Conservation (phyloP, 164 flowering plant genomes). For the Cinnamomum micranthum region DNA sequence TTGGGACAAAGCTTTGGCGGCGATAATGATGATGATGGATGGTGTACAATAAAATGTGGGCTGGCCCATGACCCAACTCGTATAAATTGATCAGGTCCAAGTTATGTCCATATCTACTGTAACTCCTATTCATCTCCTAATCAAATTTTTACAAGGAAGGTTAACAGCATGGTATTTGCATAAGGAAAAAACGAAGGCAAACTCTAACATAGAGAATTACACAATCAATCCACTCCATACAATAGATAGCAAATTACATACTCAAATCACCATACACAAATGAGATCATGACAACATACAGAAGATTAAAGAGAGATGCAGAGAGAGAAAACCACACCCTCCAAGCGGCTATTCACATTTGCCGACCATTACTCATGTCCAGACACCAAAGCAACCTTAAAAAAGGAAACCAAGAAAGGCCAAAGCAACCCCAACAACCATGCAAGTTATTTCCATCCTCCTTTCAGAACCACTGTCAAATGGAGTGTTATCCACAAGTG, state of each 20-base stretch:
- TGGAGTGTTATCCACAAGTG: constrained; percentile 34
- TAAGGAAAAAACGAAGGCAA: too few relatives aligned
- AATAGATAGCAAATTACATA: background rate
- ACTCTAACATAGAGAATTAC: background rate
- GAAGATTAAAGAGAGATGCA: background rate
- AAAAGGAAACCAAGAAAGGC: background rate
- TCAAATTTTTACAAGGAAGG: too few relatives aligned
- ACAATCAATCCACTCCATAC: background rate
- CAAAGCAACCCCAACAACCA: constrained; percentile 11
- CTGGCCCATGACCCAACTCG: too few relatives aligned
- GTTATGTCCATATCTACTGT: too few relatives aligned
- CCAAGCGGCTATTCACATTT: background rate
- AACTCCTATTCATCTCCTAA: too few relatives aligned
- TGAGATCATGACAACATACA: background rate
- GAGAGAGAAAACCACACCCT: too few relatives aligned
- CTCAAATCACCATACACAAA: background rate
- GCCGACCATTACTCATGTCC: background rate
- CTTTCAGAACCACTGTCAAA: constrained; percentile 30
- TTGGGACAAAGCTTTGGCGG: too few relatives aligned
- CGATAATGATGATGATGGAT: too few relatives aligned
- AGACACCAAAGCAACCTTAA: background rate
- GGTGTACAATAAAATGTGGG: too few relatives aligned
- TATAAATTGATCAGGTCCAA: too few relatives aligned
- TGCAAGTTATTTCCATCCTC: background rate
- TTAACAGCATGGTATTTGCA: too few relatives aligned